A percentile compares a stretch with the other conserved stretches of the same genome.
Conservation (phyloP, 768 basidiomycete genomes). For the Pleurotus giganteus region DNA sequence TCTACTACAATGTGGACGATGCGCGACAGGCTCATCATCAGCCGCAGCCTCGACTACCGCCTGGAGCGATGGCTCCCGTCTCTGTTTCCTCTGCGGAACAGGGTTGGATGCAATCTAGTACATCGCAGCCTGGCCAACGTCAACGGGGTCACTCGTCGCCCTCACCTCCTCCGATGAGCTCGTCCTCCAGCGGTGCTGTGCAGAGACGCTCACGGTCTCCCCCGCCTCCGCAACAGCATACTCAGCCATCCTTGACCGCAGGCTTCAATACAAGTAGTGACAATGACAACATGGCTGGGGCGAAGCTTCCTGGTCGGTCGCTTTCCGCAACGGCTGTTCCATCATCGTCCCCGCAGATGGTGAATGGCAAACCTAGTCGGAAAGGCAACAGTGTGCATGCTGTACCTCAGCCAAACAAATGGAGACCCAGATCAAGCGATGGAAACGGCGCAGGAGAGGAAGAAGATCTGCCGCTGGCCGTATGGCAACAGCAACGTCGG, state of each 20-base stretch:
- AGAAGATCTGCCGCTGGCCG: slow-evolving; percentile 77
- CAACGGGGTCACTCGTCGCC: slow-evolving; percentile 27
- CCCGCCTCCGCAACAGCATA: slow-evolving; percentile 20
- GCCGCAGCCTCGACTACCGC: slow-evolving; percentile 45
- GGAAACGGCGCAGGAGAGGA: slow-evolving; percentile 50
- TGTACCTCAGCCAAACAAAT: slow-evolving; percentile 27
- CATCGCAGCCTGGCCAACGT: slow-evolving; percentile 9
- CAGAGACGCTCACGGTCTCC: slow-evolving; percentile 7
- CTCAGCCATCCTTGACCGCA: slow-evolving; percentile 31
- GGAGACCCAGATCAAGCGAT: slow-evolving; percentile 42
- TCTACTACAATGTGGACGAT: slow-evolving; percentile 37
- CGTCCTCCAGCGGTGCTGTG: background rate
- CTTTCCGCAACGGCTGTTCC: slow-evolving; percentile 62
- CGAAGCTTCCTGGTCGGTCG: slow-evolving; percentile 61
- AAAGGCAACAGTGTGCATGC: slow-evolving; percentile 73
- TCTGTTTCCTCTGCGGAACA: slow-evolving; percentile 31
- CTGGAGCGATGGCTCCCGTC: slow-evolving; percentile 61
- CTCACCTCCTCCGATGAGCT: slow-evolving; percentile 27
- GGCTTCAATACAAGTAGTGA: slow-evolving; percentile 20
- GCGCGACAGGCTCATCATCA: slow-evolving; percentile 24
- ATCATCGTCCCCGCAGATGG: slow-evolving; percentile 30
- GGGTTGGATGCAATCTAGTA: background rate
- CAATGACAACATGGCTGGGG: slow-evolving; percentile 19
- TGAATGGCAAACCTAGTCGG: slow-evolving; percentile 50
- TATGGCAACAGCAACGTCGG: slow-evolving; percentile 76